These are phyloP conservation scores for Penicillium paradoxum DNA, from an alignment of 495 filamentous ascomycete genomes.

Conservation along the genomic window DNA sequence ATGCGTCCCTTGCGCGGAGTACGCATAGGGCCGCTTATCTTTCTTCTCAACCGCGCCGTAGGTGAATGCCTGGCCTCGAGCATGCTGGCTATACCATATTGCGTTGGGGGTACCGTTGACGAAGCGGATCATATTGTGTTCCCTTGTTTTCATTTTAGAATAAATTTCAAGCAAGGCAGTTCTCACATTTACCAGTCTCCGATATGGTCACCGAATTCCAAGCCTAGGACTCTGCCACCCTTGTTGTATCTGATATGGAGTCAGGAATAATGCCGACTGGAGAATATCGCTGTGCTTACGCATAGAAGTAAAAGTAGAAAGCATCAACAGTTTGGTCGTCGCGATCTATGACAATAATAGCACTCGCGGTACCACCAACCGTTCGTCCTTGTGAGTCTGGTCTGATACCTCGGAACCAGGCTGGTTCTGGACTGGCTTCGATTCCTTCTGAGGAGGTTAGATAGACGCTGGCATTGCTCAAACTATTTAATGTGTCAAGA, in stretches of 20 bases:
- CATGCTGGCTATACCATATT: slow-evolving; percentile 62
- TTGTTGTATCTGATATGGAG: slow-evolving; percentile 40
- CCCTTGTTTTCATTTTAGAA: slow-evolving; percentile 28
- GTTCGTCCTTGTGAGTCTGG: slow-evolving; percentile 48
- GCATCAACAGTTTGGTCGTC: slow-evolving; percentile 53
- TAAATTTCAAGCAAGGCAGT: neutral
- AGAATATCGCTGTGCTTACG: slow-evolving; percentile 28
- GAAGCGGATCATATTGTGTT: slow-evolving; percentile 68
- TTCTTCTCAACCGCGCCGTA: slow-evolving; percentile 52
- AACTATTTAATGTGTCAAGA: slow-evolving; percentile 47
- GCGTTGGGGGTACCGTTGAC: slow-evolving; percentile 49
- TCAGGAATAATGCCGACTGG: neutral
- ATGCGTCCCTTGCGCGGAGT: slow-evolving; percentile 53
- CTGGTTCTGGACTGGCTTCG: slow-evolving; percentile 41
- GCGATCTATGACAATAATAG: slow-evolving; percentile 54
- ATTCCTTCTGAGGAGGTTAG: slow-evolving; percentile 56
- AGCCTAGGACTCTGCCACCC: slow-evolving; percentile 43
- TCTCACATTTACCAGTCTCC: slow-evolving; percentile 52
- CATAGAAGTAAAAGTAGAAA: slow-evolving; percentile 68
- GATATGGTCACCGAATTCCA: slow-evolving; percentile 57
- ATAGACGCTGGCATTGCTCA: slow-evolving; percentile 49
- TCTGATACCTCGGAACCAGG: slow-evolving; percentile 49
- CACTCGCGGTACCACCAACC: slow-evolving; percentile 39
- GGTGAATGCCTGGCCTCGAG: slow-evolving; percentile 57
- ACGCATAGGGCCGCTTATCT: slow-evolving; percentile 47